These are phyloP conservation scores for Phalaenopsis aphrodite DNA, from an alignment of 106 monocot genomes.

Conservation along the genomic window DNA sequence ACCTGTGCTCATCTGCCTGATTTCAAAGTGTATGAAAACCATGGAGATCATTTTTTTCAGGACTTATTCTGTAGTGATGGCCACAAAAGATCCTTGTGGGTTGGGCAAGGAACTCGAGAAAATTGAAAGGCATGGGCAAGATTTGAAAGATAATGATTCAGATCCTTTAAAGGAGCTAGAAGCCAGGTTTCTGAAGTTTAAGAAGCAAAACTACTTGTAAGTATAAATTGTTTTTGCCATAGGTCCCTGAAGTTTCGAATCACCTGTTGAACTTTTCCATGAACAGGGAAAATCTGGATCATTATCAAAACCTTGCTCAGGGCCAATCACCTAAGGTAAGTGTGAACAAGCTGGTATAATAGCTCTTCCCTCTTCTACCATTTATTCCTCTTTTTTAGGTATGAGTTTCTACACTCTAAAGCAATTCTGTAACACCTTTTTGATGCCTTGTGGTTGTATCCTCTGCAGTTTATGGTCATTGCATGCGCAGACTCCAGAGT, in stretches of 20 bases:
- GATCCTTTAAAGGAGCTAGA: conserved; percentile 72
- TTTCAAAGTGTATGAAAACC: background rate
- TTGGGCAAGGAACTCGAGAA: conserved; percentile 34
- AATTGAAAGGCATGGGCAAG: conserved; percentile 19
- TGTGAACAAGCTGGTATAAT: conserved; percentile 1
- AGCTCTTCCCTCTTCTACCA: background rate
- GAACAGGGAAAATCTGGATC: conserved; percentile 58
- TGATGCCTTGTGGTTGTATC: conserved; percentile 11
- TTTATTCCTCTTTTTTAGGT: background rate
- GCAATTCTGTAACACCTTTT: background rate
- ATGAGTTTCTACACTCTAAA: background rate
- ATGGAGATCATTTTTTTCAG: conserved; percentile 25
- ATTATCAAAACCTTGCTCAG: conserved; percentile 68
- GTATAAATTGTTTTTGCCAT: conserved; percentile 10
- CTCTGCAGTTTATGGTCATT: conserved; percentile 90
- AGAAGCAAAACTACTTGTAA: conserved; percentile 64
- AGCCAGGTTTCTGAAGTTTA: conserved; percentile 70
- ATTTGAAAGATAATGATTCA: conserved; percentile 19
- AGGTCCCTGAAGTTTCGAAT: background rate
- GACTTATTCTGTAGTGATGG: conserved; percentile 19
- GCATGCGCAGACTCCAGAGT: conserved; percentile 98
- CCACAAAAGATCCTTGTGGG: conserved; percentile 36
- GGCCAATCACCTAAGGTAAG: conserved; percentile 80
- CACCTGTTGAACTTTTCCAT: conserved; percentile 6
- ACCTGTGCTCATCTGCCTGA: background rate